Conservation (phyloP, 768 basidiomycete genomes). For the Ramaria sp. region DNA sequence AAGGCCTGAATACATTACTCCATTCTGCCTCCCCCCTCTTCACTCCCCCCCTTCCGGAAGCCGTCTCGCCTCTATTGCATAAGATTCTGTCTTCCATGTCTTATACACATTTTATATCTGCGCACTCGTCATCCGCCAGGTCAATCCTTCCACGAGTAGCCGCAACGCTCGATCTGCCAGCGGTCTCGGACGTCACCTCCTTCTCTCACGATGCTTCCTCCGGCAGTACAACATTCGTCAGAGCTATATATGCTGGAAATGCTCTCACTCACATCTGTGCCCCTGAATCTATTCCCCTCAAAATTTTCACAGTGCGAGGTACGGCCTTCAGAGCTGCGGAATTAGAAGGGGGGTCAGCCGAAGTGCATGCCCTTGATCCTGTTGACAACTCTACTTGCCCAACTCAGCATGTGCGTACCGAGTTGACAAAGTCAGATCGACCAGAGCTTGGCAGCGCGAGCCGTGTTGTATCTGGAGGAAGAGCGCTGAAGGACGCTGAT, state of each 20-base stretch:
- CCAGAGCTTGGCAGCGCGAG: constrained; percentile 85
- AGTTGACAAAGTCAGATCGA: constrained; percentile 80
- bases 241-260: constrained; percentile 97
- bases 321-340: constrained; percentile 72
- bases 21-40: constrained; percentile 66
- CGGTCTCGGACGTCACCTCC: constrained; percentile 83
- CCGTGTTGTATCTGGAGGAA: constrained; percentile 88
- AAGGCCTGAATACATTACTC: constrained; percentile 55
- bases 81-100: constrained; percentile 52
- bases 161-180: constrained; percentile 79
- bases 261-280: constrained; percentile 89
- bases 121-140: constrained; percentile 88
- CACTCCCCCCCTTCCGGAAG: constrained; percentile 60
- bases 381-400: constrained; percentile 46
- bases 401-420: constrained; percentile 60
- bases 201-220: constrained; percentile 61
- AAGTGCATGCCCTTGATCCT: constrained; percentile 51
- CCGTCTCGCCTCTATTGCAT: constrained; percentile 73
- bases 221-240: constrained; percentile 75
- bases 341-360: constrained; percentile 43
- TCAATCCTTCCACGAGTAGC: constrained; percentile 89
- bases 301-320: constrained; percentile 90
- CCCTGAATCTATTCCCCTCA: constrained; percentile 64
- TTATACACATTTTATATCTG: constrained; percentile 87
- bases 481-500: constrained; percentile 89